Base-by-base conservation (phyloP, 176 grass and related monocot species). In the Rhipidocladum racemiflorum region DNA sequence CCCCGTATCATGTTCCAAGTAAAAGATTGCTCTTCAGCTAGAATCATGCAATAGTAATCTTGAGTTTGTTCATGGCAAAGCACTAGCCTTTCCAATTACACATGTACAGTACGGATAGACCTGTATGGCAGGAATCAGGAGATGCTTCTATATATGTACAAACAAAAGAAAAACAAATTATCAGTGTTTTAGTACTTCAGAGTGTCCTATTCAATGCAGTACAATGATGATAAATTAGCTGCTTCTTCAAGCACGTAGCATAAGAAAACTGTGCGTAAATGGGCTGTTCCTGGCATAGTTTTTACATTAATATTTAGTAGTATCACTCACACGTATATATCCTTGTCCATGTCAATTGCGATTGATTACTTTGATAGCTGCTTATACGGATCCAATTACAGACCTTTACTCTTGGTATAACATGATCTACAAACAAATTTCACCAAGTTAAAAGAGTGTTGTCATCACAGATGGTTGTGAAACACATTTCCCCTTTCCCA, bases 71-170 rank as follows among this genome's bases (percentile, higher is more conserved):
- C 44, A 53, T 29, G 28, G 0, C 12, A 80, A 0, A 1, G 20
- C 39, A 72, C 0, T 5, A 18, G 30, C 45, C 25, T 55, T 34
- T 64, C 44, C 8, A 36, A 49, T 14, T 3, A 5, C 38, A 48
- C 17, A 17, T 3, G n/a, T n/a, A n/a, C n/a, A 36, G 21, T 11
- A 30, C 4, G 13, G 29, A 38, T 18, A 50, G 21, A 64, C 2
- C 27, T 28, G 11, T 65, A 39, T 34, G n/a, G 23, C 43, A 65
- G 23, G 24, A 54, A 55, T 17, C 46, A n/a, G 15, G 15, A 75
- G 81, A 38, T 74, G 71, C 45, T 66, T 66, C 71, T 55, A 55
- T 45, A 45, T 24, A 27, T 70, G 44, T 42, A 28, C 59, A 83
- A 74, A 70, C 70, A 63, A 1, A 62, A 65, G 32, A 51, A 48